Evolutionary conservation across 805 yeast genomes (phyloP).

Genomic region (Ogataea methylovora): DNA sequence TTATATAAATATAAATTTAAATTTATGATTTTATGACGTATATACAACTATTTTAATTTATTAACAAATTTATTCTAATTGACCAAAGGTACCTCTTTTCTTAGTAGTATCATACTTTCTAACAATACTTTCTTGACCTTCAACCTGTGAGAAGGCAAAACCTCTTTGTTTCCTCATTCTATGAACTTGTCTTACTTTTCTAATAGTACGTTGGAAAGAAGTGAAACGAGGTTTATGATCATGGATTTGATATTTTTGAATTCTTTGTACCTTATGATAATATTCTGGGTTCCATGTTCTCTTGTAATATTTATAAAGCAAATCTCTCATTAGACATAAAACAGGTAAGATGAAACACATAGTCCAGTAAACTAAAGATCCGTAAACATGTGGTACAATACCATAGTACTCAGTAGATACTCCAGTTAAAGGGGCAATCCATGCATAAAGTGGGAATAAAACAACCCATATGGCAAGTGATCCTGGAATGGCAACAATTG

Average conservation of each 20-base stretch:
- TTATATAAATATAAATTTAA: background rate
- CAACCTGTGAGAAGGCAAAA: conserved; percentile 94
- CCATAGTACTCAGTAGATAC: conserved; percentile 86
- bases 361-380: conserved; percentile 79
- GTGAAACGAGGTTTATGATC: conserved; percentile 95
- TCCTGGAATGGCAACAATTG: conserved; percentile 90
- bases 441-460: conserved; percentile 81
- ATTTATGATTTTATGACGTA: too few relatives aligned
- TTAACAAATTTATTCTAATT: conserved; percentile 14
- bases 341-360: conserved; percentile 66
- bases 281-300: conserved; percentile 88
- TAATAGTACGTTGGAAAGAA: conserved; percentile 92
- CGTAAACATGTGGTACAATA: conserved; percentile 65
- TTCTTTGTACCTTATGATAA: conserved; percentile 93
- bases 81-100: conserved; percentile 33
- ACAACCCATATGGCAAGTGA: conserved; percentile 78
- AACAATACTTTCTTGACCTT: conserved; percentile 85
- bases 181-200: conserved; percentile 96
- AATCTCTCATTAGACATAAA: conserved; percentile 77
- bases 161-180: conserved; percentile 98
- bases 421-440: conserved; percentile 73
- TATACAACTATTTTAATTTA: background rate
- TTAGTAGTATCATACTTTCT: conserved; percentile 94
- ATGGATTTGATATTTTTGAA: conserved; percentile 89
- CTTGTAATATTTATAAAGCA: conserved; percentile 90